These are phyloP conservation scores for Saturnispora kantuleensis DNA, from an alignment of 805 yeast species.

Conservation along the genomic window DNA sequence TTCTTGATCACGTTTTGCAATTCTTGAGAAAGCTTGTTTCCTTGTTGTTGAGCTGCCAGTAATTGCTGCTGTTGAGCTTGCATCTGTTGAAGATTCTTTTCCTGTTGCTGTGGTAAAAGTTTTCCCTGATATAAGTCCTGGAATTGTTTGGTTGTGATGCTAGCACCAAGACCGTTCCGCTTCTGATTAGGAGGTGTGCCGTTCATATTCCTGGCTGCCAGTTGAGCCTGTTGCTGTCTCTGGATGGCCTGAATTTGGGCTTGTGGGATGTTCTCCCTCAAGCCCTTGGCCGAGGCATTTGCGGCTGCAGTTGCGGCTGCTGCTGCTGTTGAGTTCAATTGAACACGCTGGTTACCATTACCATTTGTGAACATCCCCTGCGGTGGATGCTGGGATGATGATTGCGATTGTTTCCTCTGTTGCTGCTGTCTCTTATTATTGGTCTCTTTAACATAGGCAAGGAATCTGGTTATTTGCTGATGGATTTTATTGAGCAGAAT, in stretches of 20 bases:
- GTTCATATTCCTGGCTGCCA: neutral
- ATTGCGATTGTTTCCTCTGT: constrained; percentile 23
- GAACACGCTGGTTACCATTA: neutral
- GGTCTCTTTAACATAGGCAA: constrained; percentile 62
- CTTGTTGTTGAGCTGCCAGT: constrained; percentile 1
- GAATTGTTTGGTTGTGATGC: neutral
- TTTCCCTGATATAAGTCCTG: neutral
- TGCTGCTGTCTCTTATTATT: constrained; percentile 18
- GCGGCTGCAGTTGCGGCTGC: constrained; percentile 8
- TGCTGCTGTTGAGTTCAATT: constrained; percentile 6
- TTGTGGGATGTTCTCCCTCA: neutral
- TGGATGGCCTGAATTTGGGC: constrained; percentile 8
- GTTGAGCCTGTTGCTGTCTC: constrained; percentile 2
- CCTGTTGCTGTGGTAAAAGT: constrained; percentile 15
- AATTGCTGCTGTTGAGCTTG: constrained; percentile 7
- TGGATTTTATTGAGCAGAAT: constrained; percentile 62
- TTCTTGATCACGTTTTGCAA: constrained; percentile 24
- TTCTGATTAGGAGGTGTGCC: neutral
- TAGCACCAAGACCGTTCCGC: neutral
- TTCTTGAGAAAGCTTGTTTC: neutral
- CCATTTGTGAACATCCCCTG: constrained; percentile 11
- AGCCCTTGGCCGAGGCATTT: neutral
- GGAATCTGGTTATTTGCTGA: constrained; percentile 63
- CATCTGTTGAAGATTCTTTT: neutral
- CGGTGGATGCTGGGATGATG: constrained; percentile 10